Evolutionary conservation across 148 eudicot genomes (phyloP).

Genomic region (Diospyros lotus): DNA sequence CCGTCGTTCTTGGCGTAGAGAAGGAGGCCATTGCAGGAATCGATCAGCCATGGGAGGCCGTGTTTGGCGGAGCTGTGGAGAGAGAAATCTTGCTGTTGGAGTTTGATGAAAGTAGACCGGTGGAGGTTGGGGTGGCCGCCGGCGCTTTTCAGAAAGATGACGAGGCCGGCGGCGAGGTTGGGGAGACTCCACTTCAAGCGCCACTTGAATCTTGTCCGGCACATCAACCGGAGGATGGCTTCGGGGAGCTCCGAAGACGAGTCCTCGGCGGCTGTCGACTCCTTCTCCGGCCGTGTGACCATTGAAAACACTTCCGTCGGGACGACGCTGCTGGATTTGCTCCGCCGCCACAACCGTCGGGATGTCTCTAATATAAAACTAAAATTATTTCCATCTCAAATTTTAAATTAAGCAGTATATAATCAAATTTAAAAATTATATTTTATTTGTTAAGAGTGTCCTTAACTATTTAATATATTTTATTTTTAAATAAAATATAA

Average conservation of each 20-base stretch:
- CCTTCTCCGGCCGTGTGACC: neutral
- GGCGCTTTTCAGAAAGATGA: neutral
- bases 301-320: too few species aligned
- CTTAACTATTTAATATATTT: too few species aligned
- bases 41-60: conserved; percentile 1
- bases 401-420: too few species aligned
- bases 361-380: too few species aligned
- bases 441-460: too few species aligned
- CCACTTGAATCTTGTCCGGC: neutral
- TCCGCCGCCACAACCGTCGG: too few species aligned
- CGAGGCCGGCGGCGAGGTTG: neutral
- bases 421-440: too few species aligned
- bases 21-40: conserved; percentile 24
- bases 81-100: neutral
- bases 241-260: neutral
- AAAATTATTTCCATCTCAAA: too few species aligned
- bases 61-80: neutral
- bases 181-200: neutral
- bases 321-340: too few species aligned
- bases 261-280: neutral
- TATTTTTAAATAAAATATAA: too few species aligned
- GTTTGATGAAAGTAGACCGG: neutral
- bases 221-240: neutral
- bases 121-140: neutral
- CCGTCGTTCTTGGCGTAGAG: conserved; percentile 13